Base-by-base conservation (phyloP, 148 eudicot species). In the Rhododendron simsii region DNA sequence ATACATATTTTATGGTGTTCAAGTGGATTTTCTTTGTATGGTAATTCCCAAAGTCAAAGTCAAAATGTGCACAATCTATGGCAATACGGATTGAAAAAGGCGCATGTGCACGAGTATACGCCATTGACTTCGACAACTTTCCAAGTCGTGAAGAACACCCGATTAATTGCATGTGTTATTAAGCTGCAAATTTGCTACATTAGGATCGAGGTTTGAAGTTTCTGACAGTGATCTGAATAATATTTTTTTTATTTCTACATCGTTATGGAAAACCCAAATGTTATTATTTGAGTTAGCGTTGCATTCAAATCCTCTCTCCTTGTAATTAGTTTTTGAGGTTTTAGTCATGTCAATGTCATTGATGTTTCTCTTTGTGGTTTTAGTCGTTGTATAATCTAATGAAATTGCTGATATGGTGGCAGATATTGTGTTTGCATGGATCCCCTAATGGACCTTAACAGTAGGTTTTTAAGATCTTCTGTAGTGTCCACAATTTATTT, bases 391-490 rank as follows among this genome's bases (percentile, higher is more conserved):
- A 48, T 83, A 84, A n/a, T 53, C 87, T 88, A 33, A 87, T 51
- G 16, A 80, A 37, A 6, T 85, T 80, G 10, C 69, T 77, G 74
- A 6, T 48, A 80, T 89, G 69, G 84, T 92, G 87, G 88, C 98
- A 97, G 99, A 97, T 97, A 87, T 83, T 97, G 85, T 94, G 99
- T 89, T 86, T 97, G 90, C 99, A 97, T 92, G 99, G 99, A 93
- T 97, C 98, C 81, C 96, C 98, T 26, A 98, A 97, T 91, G 98
- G 98, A 87, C 99, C 98, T 84, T 95, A 92, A 91, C 99, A 97
- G 99, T 97, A 93, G 81, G 98, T 90, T 84, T 53, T 53, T 74
- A 73, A 53, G 59, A 26, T 83, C 50, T 78, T 83, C 57, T 74
- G 47, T 28, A 77, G 50, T 30, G 85, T 20, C 48, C 33, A 33